These are phyloP conservation scores for Moricandia arvensis DNA, from an alignment of 345 rosid species.

Conservation along the genomic window DNA sequence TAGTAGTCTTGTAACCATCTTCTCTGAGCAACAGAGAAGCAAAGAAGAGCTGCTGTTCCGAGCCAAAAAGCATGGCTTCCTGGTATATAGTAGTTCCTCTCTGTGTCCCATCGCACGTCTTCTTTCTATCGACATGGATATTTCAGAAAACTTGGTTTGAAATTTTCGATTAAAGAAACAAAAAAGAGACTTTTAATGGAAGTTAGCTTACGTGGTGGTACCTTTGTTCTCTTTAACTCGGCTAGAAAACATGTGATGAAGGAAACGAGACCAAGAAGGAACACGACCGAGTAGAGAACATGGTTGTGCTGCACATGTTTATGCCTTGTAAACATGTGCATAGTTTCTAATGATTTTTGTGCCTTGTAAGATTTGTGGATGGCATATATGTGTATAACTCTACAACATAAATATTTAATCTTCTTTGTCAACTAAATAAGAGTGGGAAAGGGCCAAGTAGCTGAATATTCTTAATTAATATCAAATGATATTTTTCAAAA, in stretches of 20 bases:
- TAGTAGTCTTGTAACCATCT: too few species aligned
- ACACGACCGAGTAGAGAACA: conserved; percentile 15
- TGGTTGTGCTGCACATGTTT: too few species aligned
- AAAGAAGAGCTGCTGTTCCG: conserved; percentile 55
- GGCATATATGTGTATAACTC: conserved; percentile 2
- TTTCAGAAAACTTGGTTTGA: neutral
- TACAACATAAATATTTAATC: conserved; percentile 1
- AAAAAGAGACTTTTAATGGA: neutral
- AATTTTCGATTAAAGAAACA: too few species aligned
- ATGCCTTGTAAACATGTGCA: too few species aligned
- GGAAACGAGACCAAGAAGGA: conserved; percentile 50
- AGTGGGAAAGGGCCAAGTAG: neutral
- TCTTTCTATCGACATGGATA: conserved; percentile 40
- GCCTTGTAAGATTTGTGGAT: neutral
- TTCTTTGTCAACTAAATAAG: conserved; percentile 15
- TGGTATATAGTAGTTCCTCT: conserved; percentile 52
- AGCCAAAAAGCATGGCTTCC: conserved; percentile 36
- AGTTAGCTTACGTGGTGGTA: too few species aligned
- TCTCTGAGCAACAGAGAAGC: conserved; percentile 53
- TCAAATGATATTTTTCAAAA: conserved; percentile 11
- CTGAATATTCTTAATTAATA: neutral
- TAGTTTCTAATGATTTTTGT: conserved; percentile 22
- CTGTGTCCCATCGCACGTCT: conserved; percentile 58
- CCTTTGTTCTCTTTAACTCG: conserved; percentile 67
- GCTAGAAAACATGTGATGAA: conserved; percentile 58